Evolutionary conservation across 768 basidiomycete species (phyloP).

Genomic region (Collybia nuda): DNA sequence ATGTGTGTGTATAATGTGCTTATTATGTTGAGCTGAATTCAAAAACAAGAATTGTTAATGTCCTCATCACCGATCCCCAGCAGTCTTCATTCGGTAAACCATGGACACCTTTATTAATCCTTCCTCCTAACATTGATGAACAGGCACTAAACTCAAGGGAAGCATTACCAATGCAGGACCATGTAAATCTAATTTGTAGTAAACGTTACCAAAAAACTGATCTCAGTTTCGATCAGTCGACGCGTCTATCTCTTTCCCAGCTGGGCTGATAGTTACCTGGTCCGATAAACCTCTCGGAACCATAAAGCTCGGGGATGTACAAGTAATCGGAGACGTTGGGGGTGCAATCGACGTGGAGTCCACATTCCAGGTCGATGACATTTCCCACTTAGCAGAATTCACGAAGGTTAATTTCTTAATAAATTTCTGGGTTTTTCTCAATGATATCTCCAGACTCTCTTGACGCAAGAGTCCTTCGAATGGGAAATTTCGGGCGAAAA

Average conservation of each 20-base stretch:
- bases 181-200: conserved; percentile 40
- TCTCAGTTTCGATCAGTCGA: conserved; percentile 42
- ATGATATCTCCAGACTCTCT: conserved; percentile 35
- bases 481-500: conserved; percentile 71
- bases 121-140: neutral
- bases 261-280: conserved; percentile 65
- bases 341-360: conserved; percentile 54
- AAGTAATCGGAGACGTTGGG: conserved; percentile 63
- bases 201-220: too few species aligned
- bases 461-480: conserved; percentile 64
- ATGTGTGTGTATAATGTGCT: conserved; percentile 3
- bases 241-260: conserved; percentile 63
- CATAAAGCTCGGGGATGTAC: conserved; percentile 59
- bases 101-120: neutral
- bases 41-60: conserved; percentile 47
- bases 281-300: conserved; percentile 53
- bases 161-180: conserved; percentile 71
- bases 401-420: conserved; percentile 44
- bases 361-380: conserved; percentile 57
- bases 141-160: conserved; percentile 56
- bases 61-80: conserved; percentile 60
- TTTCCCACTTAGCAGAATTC: conserved; percentile 58
- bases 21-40: neutral
- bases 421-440: neutral
- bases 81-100: conserved; percentile 56